Conservation (phyloP, 2,329 filamentous ascomycete genomes). For the Fusarium buxicola region DNA sequence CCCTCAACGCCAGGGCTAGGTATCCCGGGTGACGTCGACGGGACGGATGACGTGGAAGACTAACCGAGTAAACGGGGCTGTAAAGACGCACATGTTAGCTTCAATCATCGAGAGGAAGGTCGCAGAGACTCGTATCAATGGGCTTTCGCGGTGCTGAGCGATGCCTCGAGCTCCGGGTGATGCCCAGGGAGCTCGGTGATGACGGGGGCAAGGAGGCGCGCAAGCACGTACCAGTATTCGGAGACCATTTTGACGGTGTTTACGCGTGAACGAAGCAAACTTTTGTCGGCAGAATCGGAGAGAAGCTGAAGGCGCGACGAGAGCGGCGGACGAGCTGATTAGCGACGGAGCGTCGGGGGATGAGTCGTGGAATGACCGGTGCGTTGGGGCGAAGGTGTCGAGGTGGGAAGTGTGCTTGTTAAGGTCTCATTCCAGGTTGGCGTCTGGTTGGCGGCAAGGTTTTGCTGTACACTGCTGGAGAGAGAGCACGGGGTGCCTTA, state of each 20-base stretch:
- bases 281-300: conserved; percentile 32
- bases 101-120: conserved; percentile 31
- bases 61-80: conserved; percentile 99
- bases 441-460: conserved; percentile 55
- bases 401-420: conserved; percentile 48
- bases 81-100: conserved; percentile 58
- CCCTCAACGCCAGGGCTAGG: conserved; percentile 33
- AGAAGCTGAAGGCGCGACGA: conserved; percentile 29
- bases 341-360: conserved; percentile 29
- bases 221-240: conserved; percentile 81
- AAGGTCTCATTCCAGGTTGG: conserved; percentile 55
- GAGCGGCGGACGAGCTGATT: conserved; percentile 25
- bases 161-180: conserved; percentile 48
- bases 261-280: conserved; percentile 32
- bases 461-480: conserved; percentile 52
- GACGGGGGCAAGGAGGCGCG: conserved; percentile 48
- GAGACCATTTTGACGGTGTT: conserved; percentile 74
- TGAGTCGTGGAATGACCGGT: conserved; percentile 45
- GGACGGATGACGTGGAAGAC: conserved; percentile 60
- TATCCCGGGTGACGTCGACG: conserved; percentile 47
- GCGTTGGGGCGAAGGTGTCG: conserved; percentile 43
- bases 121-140: conserved; percentile 14
- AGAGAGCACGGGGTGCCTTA: conserved; percentile 47
- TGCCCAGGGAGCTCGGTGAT: conserved; percentile 47
- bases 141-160: conserved; percentile 19